Percentiles rank a stretch among this genome's conserved stretches.
Evolutionary conservation across 768 basidiomycete genomes (phyloP).

Genomic region (Termitomyces bulborhizus): DNA sequence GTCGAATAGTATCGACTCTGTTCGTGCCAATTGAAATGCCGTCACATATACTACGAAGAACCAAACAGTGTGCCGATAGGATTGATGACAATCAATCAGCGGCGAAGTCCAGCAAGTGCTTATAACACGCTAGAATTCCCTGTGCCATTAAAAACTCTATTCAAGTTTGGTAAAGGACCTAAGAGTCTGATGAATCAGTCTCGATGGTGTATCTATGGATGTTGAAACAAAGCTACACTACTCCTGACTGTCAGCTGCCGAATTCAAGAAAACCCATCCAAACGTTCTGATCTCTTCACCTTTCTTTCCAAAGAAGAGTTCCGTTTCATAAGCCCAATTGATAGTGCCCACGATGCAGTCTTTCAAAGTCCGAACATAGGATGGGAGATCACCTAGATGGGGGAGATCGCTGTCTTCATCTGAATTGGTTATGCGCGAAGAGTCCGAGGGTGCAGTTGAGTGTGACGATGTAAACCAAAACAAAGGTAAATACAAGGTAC

Average conservation of each 20-base stretch:
- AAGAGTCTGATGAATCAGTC: not conserved
- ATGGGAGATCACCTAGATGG: slow-evolving; percentile 10
- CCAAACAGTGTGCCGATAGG: not conserved
- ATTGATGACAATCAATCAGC: not conserved
- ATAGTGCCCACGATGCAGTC: slow-evolving; percentile 52
- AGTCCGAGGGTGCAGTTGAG: slow-evolving; percentile 2
- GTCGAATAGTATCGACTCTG: too few relatives aligned
- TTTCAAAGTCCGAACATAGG: slow-evolving; percentile 44
- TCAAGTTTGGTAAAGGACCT: not conserved
- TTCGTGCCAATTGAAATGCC: not conserved
- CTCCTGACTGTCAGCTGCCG: slow-evolving; percentile 3
- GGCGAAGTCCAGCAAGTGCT: not conserved
- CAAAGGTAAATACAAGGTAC: slow-evolving; percentile 12
- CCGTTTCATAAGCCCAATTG: slow-evolving; percentile 63
- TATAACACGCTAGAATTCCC: not conserved
- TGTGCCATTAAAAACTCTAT: not conserved
- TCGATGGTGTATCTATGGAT: not conserved
- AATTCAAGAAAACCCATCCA: slow-evolving; percentile 54
- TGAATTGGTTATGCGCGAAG: slow-evolving; percentile 1
- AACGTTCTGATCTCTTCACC: slow-evolving; percentile 53
- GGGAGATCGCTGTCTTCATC: slow-evolving; percentile 10
- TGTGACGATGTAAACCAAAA: slow-evolving; percentile 12
- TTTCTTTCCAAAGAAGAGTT: slow-evolving; percentile 51
- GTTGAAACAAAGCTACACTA: not conserved
- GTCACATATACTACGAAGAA: not conserved